Conservation (phyloP, 306 rosid species). For the Begonia loranthoides region DNA sequence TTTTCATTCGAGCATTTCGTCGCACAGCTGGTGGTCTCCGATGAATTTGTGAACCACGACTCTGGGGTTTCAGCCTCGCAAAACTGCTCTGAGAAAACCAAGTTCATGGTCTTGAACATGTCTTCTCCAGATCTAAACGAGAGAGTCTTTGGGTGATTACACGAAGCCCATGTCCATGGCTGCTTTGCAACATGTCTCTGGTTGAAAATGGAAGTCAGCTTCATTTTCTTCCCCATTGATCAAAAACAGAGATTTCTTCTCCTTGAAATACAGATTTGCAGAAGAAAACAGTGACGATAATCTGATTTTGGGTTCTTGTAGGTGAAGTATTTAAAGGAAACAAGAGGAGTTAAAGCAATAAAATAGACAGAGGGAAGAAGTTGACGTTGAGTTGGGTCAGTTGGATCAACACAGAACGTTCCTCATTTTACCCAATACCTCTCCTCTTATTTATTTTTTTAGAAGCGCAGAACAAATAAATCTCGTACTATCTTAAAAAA, state of each 20-base stretch:
- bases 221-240: slow-evolving; percentile 42
- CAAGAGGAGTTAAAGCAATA: too few relatives aligned
- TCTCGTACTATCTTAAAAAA: too few relatives aligned
- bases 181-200: slow-evolving; percentile 11
- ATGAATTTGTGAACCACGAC: slow-evolving; percentile 54
- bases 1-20: slow-evolving; percentile 23
- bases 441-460: too few relatives aligned
- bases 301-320: too few relatives aligned
- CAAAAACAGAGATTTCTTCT: neutral
- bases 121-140: slow-evolving; percentile 42
- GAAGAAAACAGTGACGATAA: too few relatives aligned
- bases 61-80: slow-evolving; percentile 36
- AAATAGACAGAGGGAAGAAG: too few relatives aligned
- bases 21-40: slow-evolving; percentile 45
- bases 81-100: slow-evolving; percentile 37
- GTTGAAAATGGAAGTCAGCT: slow-evolving; percentile 32
- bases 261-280: slow-evolving; percentile 1
- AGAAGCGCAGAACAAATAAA: too few relatives aligned
- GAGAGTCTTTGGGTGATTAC: slow-evolving; percentile 42
- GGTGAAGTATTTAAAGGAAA: too few relatives aligned
- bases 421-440: too few relatives aligned
- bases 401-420: too few relatives aligned
- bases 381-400: too few relatives aligned
- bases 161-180: slow-evolving; percentile 47
- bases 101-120: slow-evolving; percentile 57